Evolutionary conservation across 768 basidiomycete genomes (phyloP), one percentile per base, ranked within the genome.

Genomic region (Pleurotus tuoliensis): DNA sequence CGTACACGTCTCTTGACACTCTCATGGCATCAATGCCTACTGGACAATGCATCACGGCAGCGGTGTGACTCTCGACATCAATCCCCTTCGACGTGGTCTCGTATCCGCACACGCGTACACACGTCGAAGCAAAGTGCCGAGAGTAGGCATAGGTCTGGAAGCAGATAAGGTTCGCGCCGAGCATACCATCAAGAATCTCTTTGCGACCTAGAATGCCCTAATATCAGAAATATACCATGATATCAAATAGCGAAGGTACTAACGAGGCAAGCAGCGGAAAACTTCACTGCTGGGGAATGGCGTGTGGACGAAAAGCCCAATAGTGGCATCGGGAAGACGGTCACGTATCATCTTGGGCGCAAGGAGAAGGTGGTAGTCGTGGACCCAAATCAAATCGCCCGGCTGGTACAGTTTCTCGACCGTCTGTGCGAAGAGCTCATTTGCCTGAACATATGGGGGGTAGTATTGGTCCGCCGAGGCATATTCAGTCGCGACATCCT

Each of bases 61-160:
- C 86, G 50, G 92, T 80, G 62, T 90, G 90, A 0, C 95, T 94
- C 60, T 90, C 86, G 18, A 90, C 88, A 62, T 98, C 96, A 57
- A 98, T 93, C 0, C 81, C 74, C 56, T 74, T 71, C 3, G 82
- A 66, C 1, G 84, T 86, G 1, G 87, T 86, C 68, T 99, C 96
- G 72, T 94, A 93, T 1, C 96, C 96, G 69, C 94, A 96, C 4
- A 99, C 96, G 16, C 96, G 90, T 43, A 98, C 86, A 69, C 95
- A 98, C 1, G 93, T 92, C 15, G 92, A 94, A 25, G 84, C 86
- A 72, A 99, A 99, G 73, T 98, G 96, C 5, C 96, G 84, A 8
- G 90, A 87, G 76, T 97, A 96, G 3, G 93, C 94, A 71, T 96
- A 97, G 0, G 95, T 97, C 75, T 93, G 92, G 90, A 99, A 98